These are phyloP conservation scores for Plasmodium gonderi DNA, from an alignment of 169 alveolate species.

Conservation along the genomic window DNA sequence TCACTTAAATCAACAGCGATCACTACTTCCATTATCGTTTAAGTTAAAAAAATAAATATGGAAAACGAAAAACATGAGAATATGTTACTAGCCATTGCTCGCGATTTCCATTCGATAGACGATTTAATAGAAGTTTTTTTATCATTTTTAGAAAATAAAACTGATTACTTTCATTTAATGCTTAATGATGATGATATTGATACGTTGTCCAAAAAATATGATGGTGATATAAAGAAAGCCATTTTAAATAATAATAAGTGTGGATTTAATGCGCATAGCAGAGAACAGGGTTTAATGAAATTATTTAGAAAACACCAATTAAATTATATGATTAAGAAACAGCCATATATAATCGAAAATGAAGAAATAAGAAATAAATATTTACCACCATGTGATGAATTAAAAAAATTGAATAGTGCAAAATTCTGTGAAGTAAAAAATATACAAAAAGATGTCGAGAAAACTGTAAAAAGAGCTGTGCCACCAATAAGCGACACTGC, in stretches of 20 bases:
- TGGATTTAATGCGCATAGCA: constrained; percentile 59
- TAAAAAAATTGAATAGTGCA: constrained; percentile 25
- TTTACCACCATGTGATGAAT: constrained; percentile 51
- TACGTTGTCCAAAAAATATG: constrained; percentile 44
- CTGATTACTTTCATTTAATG: constrained; percentile 69
- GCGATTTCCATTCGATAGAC: constrained; percentile 53
- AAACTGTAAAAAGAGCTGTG: neutral
- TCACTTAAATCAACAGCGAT: neutral
- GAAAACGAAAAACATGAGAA: constrained; percentile 57
- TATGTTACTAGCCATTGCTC: constrained; percentile 69
- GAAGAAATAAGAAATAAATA: constrained; percentile 65
- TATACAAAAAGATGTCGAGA: neutral
- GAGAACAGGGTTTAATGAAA: constrained; percentile 41
- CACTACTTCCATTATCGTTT: neutral
- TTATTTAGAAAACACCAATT: constrained; percentile 65
- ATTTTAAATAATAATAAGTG: constrained; percentile 61
- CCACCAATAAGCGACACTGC: neutral
- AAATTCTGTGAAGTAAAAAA: constrained; percentile 13
- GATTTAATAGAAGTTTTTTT: constrained; percentile 67
- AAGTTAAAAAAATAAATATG: constrained; percentile 15
- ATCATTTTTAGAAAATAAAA: constrained; percentile 44
- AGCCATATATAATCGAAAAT: constrained; percentile 66
- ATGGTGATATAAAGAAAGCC: constrained; percentile 30
- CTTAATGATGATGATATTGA: constrained; percentile 48
- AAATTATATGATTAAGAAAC: constrained; percentile 62